phyloP scores from a whole-genome alignment of 768 basidiomycete genomes.

The Candolleomyces efflorescens region DNA sequence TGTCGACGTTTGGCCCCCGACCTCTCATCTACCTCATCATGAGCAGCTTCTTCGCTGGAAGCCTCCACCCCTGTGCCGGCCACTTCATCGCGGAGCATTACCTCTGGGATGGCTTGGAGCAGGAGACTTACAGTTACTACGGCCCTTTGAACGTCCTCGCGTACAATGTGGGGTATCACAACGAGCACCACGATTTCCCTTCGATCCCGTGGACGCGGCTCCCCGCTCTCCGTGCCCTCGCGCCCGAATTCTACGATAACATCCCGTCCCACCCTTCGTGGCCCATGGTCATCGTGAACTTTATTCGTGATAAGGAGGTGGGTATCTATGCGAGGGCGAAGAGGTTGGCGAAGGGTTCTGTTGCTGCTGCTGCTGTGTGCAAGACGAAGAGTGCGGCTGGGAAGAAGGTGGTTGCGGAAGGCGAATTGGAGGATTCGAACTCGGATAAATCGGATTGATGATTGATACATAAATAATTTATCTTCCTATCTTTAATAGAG shows the following conservation, averaged over 20 bases:
- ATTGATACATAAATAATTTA: neutral
- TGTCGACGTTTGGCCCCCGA: conserved; percentile 35
- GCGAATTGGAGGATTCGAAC: neutral
- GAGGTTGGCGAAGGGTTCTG: conserved; percentile 33
- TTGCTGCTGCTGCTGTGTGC: neutral
- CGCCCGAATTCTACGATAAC: conserved; percentile 88
- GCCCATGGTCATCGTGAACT: conserved; percentile 93
- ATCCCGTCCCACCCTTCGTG: conserved; percentile 88
- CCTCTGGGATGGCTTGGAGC: conserved; percentile 85
- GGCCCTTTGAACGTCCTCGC: conserved; percentile 85
- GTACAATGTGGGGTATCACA: conserved; percentile 98
- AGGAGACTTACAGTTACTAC: conserved; percentile 98
- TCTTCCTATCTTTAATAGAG: too few relatives aligned
- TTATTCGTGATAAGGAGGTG: conserved; percentile 86
- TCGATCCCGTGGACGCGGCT: conserved; percentile 94
- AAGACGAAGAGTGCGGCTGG: neutral
- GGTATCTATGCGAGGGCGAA: conserved; percentile 90
- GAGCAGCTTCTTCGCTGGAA: conserved; percentile 95
- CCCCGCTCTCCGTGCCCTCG: conserved; percentile 74
- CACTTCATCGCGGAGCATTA: conserved; percentile 99
- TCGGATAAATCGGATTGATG: neutral
- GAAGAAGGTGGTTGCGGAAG: neutral
- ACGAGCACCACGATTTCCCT: conserved; percentile 99
- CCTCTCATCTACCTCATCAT: conserved; percentile 80
- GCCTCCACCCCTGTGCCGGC: conserved; percentile 91